Evolutionary conservation across 495 filamentous ascomycete species (phyloP).

Genomic region (Aspergillus mulundensis): DNA sequence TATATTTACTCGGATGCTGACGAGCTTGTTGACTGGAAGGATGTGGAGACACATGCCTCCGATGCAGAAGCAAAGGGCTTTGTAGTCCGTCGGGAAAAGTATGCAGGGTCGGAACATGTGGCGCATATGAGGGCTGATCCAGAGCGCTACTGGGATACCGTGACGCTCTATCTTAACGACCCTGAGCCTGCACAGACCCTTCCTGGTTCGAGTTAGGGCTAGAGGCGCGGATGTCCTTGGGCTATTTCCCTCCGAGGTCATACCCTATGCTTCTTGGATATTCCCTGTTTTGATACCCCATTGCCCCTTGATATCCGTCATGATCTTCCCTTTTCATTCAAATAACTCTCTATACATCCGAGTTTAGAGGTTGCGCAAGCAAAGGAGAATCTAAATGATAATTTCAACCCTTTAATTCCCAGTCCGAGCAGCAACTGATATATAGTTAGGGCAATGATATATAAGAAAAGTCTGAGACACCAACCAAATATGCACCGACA

Average conservation of each 20-base stretch:
- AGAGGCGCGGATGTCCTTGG: neutral
- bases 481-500: neutral
- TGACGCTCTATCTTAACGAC: conserved; percentile 19
- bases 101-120: conserved; percentile 40
- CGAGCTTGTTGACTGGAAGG: conserved; percentile 33
- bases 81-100: conserved; percentile 36
- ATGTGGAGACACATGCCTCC: conserved; percentile 42
- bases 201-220: neutral
- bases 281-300: neutral
- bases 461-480: neutral
- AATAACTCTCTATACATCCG: too few species aligned
- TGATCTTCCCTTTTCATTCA: too few species aligned
- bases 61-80: conserved; percentile 34
- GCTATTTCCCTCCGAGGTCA: neutral
- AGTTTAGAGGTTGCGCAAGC: too few species aligned
- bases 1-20: conserved; percentile 47
- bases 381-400: neutral
- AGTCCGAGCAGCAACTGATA: neutral
- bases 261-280: neutral
- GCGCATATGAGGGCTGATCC: conserved; percentile 40
- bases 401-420: neutral
- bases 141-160: conserved; percentile 41
- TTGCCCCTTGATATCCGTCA: too few species aligned
- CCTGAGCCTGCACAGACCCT: neutral
- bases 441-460: neutral